Conservation (phyloP, 2,329 filamentous ascomycete genomes). For the Alternaria metachromatica region DNA sequence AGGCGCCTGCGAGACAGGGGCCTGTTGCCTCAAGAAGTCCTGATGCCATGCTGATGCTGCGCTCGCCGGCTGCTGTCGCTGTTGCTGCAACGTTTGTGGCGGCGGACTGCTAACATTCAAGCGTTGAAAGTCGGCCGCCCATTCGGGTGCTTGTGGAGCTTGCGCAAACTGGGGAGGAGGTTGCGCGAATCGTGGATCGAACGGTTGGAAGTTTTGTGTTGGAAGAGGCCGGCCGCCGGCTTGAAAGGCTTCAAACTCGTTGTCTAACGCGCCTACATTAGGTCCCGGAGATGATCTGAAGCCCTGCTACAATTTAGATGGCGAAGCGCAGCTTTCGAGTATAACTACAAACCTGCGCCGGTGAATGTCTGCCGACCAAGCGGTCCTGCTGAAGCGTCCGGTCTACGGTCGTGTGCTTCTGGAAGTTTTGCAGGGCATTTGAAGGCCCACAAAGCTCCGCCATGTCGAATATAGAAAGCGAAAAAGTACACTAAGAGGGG, state of each 20-base stretch:
- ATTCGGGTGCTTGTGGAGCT: constrained; percentile 48
- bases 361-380: constrained; percentile 60
- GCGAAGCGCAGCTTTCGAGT: neutral
- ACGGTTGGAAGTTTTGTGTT: constrained; percentile 49
- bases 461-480: constrained; percentile 53
- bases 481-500: constrained; percentile 13
- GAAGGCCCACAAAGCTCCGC: constrained; percentile 76
- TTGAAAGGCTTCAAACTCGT: constrained; percentile 75
- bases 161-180: constrained; percentile 46
- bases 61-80: constrained; percentile 46
- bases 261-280: constrained; percentile 64
- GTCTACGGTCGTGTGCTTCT: constrained; percentile 72
- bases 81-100: constrained; percentile 57
- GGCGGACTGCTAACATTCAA: constrained; percentile 51
- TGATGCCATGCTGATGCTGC: constrained; percentile 62
- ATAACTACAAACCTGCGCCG: constrained; percentile 59
- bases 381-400: constrained; percentile 77
- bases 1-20: constrained; percentile 40
- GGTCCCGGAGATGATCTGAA: constrained; percentile 66
- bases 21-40: constrained; percentile 61
- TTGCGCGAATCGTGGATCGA: constrained; percentile 46
- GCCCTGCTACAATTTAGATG: constrained; percentile 52
- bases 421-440: constrained; percentile 75
- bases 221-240: constrained; percentile 51
- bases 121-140: constrained; percentile 59